Conservation (phyloP, 2,329 filamentous ascomycete genomes). For the Ophiostoma sp. region DNA sequence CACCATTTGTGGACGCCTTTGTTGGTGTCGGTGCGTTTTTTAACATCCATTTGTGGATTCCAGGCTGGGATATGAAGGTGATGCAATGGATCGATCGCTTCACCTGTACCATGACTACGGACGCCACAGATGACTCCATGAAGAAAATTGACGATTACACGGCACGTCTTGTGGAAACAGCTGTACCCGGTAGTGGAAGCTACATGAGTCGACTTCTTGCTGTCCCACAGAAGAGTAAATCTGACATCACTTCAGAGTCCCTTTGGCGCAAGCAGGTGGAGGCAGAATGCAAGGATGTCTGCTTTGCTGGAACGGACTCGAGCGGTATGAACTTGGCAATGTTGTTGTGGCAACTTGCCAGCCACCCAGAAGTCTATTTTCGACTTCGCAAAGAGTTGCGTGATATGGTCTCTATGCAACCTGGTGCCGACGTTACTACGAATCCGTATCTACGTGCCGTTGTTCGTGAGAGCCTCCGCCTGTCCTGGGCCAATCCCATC, state of each 20-base stretch:
- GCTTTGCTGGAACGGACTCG: constrained; percentile 25
- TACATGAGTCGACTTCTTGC: constrained; percentile 22
- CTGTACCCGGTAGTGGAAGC: constrained; percentile 14
- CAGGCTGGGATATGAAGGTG: constrained; percentile 20
- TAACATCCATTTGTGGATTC: constrained; percentile 20
- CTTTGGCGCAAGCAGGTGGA: constrained; percentile 10
- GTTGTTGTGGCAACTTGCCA: constrained; percentile 22
- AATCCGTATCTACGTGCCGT: constrained; percentile 25
- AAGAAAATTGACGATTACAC: constrained; percentile 21
- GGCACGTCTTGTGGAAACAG: constrained; percentile 9
- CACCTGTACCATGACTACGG: constrained; percentile 13
- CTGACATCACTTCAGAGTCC: background rate
- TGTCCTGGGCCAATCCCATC: constrained; percentile 26
- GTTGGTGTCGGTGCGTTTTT: constrained; percentile 26
- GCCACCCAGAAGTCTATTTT: constrained; percentile 7
- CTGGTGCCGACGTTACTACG: constrained; percentile 1
- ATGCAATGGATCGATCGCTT: constrained; percentile 21
- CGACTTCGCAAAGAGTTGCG: background rate
- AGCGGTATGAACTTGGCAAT: constrained; percentile 25
- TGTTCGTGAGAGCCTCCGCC: constrained; percentile 26
- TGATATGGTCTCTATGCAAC: background rate
- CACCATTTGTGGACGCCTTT: constrained; percentile 25
- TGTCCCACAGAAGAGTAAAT: background rate
- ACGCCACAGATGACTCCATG: constrained; percentile 16
- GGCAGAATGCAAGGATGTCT: constrained; percentile 24